Percentiles rank a stretch among this genome's conserved stretches.
These are phyloP conservation scores for Camellia sinensis DNA, from an alignment of 148 eudicot species.

Conservation along the genomic window DNA sequence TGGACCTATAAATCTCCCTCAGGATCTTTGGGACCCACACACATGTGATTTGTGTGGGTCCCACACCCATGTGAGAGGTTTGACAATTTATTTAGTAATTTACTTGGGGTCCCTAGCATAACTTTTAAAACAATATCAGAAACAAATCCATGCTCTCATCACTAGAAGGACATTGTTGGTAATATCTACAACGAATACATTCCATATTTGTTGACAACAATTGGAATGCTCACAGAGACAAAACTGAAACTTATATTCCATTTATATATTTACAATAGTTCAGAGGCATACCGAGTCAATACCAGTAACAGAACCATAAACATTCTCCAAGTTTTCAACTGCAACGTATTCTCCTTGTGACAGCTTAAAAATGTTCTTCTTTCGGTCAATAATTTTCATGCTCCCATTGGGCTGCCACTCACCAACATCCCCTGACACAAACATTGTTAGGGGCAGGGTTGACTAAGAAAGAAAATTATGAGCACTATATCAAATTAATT, in stretches of 20 bases:
- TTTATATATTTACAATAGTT: neutral
- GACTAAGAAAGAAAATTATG: neutral
- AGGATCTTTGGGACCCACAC: neutral
- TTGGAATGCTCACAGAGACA: neutral
- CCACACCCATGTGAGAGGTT: too few relatives aligned
- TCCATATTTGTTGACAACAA: neutral
- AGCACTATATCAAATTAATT: too few relatives aligned
- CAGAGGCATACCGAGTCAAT: conserved; percentile 67
- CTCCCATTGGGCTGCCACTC: conserved; percentile 98
- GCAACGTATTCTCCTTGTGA: conserved; percentile 99
- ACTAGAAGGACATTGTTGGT: too few relatives aligned
- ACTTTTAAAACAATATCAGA: neutral
- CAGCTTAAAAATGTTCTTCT: conserved; percentile 97
- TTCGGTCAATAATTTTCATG: conserved; percentile 88
- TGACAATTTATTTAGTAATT: too few relatives aligned
- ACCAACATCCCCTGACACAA: conserved; percentile 83
- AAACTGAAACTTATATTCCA: neutral
- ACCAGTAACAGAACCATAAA: conserved; percentile 64
- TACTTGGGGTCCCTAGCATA: too few relatives aligned
- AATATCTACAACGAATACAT: too few relatives aligned
- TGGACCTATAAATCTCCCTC: conserved; percentile 7
- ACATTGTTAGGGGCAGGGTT: conserved; percentile 9
- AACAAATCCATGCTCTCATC: neutral
- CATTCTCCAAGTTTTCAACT: conserved; percentile 91
- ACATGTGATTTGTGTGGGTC: too few relatives aligned